Evolutionary conservation across 2,329 filamentous ascomycete genomes (phyloP).

Genomic region (Botrytis medusae): DNA sequence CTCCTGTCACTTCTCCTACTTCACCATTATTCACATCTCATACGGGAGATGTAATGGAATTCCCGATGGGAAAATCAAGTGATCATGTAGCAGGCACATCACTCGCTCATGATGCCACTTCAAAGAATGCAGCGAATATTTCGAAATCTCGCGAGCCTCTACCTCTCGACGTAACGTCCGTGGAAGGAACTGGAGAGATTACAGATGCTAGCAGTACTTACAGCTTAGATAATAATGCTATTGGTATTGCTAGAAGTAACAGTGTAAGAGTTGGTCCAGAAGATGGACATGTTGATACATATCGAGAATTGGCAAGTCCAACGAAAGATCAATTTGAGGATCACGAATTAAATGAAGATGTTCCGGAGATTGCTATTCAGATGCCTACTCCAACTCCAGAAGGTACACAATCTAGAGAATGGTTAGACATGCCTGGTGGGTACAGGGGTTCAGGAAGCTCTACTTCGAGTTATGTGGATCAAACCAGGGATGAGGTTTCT

Average conservation of each 20-base stretch:
- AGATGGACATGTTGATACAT: conserved; percentile 25
- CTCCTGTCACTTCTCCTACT: conserved; percentile 23
- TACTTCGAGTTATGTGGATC: conserved; percentile 29
- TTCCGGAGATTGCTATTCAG: conserved; percentile 48
- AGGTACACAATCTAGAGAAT: conserved; percentile 38
- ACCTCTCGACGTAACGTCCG: conserved; percentile 68
- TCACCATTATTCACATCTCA: conserved; percentile 36
- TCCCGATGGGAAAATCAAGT: conserved; percentile 48
- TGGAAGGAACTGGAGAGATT: conserved; percentile 63
- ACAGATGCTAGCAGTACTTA: conserved; percentile 54
- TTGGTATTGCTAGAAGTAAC: conserved; percentile 25
- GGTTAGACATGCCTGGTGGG: conserved; percentile 51
- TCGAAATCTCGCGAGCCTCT: conserved; percentile 63
- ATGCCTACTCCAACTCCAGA: conserved; percentile 49
- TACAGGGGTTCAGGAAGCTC: conserved; percentile 49
- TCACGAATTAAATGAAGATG: conserved; percentile 24
- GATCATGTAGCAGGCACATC: conserved; percentile 60
- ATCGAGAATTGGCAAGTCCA: conserved; percentile 25
- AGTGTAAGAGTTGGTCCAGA: conserved; percentile 29
- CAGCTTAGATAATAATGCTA: conserved; percentile 32
- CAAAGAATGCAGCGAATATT: conserved; percentile 56
- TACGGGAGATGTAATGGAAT: conserved; percentile 27
- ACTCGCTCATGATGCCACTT: conserved; percentile 53
- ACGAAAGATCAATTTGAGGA: conserved; percentile 15
- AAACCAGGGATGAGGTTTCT: conserved; percentile 22